These are phyloP conservation scores for Didymella lethalis DNA, from an alignment of 2,329 filamentous ascomycete genomes.

Conservation along the genomic window DNA sequence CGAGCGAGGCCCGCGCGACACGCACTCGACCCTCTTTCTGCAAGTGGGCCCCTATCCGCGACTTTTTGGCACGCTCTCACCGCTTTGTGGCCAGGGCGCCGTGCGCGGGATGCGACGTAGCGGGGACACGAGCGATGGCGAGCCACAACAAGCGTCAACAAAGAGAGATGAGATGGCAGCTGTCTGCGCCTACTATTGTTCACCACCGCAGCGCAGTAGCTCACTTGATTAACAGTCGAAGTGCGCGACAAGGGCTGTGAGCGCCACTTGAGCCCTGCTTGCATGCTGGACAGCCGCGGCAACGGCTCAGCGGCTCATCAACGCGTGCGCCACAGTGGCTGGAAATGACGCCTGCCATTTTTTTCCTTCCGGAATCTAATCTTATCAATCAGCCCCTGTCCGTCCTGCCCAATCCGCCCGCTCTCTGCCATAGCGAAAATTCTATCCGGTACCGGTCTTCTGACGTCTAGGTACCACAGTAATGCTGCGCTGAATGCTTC, in stretches of 20 bases:
- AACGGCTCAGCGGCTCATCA: neutral
- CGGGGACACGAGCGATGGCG: slow-evolving; percentile 1
- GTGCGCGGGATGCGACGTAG: slow-evolving; percentile 16
- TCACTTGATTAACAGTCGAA: neutral
- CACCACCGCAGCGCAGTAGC: neutral
- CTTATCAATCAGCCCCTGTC: neutral
- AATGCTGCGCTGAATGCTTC: neutral
- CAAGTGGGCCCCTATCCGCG: slow-evolving; percentile 22
- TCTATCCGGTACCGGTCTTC: slow-evolving; percentile 8
- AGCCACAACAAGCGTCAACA: slow-evolving; percentile 5
- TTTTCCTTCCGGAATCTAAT: neutral
- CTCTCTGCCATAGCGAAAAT: neutral
- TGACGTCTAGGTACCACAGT: slow-evolving; percentile 1
- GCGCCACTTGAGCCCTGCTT: neutral
- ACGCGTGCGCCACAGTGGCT: neutral
- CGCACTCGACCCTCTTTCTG: slow-evolving; percentile 19
- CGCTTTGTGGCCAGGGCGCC: slow-evolving; percentile 22
- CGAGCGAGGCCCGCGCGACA: neutral
- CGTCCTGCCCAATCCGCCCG: neutral
- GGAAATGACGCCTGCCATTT: neutral
- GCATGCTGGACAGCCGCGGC: slow-evolving; percentile 7
- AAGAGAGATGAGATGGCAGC: neutral
- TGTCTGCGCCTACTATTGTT: slow-evolving; percentile 8
- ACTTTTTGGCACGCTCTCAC: slow-evolving; percentile 23
- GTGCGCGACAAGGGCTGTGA: neutral